A percentile compares a stretch with the other conserved stretches of the same genome.
Evolutionary conservation across 345 rosid genomes (phyloP).

Genomic region (Eucalyptus tenuipes): DNA sequence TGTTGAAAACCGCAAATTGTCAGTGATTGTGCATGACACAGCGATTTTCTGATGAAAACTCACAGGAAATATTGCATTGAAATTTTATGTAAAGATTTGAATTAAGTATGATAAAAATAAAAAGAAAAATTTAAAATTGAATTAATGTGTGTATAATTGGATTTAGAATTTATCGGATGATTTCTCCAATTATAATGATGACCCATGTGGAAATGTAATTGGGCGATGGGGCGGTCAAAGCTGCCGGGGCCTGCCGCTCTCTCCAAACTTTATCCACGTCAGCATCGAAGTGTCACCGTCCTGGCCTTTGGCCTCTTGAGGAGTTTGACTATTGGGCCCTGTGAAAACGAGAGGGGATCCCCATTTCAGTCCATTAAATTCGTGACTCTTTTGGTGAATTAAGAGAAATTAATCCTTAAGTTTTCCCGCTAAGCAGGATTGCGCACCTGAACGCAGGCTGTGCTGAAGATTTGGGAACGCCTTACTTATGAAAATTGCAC

Average conservation of each 20-base stretch:
- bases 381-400: not conserved
- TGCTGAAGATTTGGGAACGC: not conserved
- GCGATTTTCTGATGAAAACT: fast-evolving
- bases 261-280: not conserved
- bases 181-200: not conserved
- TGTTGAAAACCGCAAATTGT: fast-evolving
- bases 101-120: not conserved
- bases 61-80: fast-evolving
- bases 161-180: not conserved
- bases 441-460: not conserved
- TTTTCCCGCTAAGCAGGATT: not conserved
- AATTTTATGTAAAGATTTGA: not conserved
- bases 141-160: not conserved
- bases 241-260: not conserved
- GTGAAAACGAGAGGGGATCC: not conserved
- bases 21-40: fast-evolving
- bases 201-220: not conserved
- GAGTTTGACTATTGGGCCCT: not conserved
- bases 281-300: not conserved
- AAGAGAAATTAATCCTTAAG: not conserved
- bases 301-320: not conserved
- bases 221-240: not conserved
- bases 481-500: not conserved
- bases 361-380: not conserved
- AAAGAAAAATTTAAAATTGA: fast-evolving